Evolutionary conservation across 805 yeast genomes (phyloP).

Genomic region (Wickerhamiella australiensis): DNA sequence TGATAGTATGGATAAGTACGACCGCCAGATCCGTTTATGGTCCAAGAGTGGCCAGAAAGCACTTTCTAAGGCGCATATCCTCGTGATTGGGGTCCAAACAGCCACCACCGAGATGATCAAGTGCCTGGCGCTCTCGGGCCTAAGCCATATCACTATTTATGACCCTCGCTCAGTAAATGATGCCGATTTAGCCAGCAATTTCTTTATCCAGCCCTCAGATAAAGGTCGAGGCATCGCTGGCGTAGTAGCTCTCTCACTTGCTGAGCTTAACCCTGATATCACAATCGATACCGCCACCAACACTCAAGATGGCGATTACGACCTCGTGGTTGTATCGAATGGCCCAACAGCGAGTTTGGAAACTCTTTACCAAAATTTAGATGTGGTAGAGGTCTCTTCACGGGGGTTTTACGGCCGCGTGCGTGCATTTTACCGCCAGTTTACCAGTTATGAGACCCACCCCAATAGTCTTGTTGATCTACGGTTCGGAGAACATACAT

Average conservation of each 20-base stretch:
- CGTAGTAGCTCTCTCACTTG: conserved; percentile 33
- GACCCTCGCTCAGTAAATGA: conserved; percentile 46
- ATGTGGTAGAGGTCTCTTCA: conserved; percentile 38
- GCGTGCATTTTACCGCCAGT: conserved; percentile 41
- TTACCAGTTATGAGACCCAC: conserved; percentile 66
- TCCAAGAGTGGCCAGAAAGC: conserved; percentile 58
- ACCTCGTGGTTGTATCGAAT: conserved; percentile 4
- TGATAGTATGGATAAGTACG: conserved; percentile 38
- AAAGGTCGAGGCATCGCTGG: conserved; percentile 39
- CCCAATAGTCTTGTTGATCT: conserved; percentile 51
- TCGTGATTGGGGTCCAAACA: conserved; percentile 46
- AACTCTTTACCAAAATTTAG: neutral
- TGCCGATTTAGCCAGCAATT: conserved; percentile 61
- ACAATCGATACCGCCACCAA: conserved; percentile 11
- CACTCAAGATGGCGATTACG: neutral
- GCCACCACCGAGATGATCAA: conserved; percentile 54
- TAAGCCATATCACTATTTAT: conserved; percentile 60
- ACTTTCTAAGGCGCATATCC: conserved; percentile 47
- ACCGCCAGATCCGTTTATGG: conserved; percentile 88
- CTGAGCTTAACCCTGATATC: conserved; percentile 41
- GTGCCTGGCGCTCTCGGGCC: conserved; percentile 77
- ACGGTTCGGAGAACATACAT: conserved; percentile 48
- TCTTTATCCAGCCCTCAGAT: conserved; percentile 47
- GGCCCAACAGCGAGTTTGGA: neutral
- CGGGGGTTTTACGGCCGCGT: conserved; percentile 57